Evolutionary conservation across 2,329 filamentous ascomycete species (phyloP).

Genomic region (Colletotrichum sp.): DNA sequence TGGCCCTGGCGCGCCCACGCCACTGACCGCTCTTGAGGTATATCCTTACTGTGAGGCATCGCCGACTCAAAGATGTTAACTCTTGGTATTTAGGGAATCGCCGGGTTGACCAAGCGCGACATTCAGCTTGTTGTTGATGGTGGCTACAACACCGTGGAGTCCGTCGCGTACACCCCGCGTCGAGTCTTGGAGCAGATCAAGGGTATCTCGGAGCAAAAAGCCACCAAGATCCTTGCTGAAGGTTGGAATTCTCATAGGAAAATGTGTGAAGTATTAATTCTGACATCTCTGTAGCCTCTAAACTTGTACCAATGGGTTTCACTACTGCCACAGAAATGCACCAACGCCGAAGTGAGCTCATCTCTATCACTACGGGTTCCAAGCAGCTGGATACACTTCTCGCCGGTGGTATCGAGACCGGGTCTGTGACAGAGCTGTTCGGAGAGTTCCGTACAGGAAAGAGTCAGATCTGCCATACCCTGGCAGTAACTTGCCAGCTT

Average conservation of each 20-base stretch:
- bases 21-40: conserved; percentile 86
- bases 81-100: conserved; percentile 68
- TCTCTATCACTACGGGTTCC: conserved; percentile 96
- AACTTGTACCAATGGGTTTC: conserved; percentile 98
- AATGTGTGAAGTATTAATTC: conserved; percentile 7
- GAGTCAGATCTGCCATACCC: conserved; percentile 96
- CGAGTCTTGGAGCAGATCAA: conserved; percentile 93
- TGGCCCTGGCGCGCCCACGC: conserved; percentile 92
- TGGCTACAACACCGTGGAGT: conserved; percentile 94
- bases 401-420: conserved; percentile 93
- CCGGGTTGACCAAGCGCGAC: conserved; percentile 91
- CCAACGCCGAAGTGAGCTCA: conserved; percentile 92
- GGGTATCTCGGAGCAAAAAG: conserved; percentile 97
- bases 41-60: conserved; percentile 24
- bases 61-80: not conserved
- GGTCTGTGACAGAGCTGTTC: conserved; percentile 97
- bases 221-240: conserved; percentile 87
- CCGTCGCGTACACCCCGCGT: conserved; percentile 89
- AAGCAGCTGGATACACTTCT: conserved; percentile 96
- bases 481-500: conserved; percentile 97
- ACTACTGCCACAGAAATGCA: conserved; percentile 99
- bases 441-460: conserved; percentile 98
- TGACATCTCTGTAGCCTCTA: conserved; percentile 68
- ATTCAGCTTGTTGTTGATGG: conserved; percentile 92
- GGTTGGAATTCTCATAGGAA: conserved; percentile 55